Conservation (phyloP, 352 stramenopile genomes). For the Phytopythium kandeliae region DNA sequence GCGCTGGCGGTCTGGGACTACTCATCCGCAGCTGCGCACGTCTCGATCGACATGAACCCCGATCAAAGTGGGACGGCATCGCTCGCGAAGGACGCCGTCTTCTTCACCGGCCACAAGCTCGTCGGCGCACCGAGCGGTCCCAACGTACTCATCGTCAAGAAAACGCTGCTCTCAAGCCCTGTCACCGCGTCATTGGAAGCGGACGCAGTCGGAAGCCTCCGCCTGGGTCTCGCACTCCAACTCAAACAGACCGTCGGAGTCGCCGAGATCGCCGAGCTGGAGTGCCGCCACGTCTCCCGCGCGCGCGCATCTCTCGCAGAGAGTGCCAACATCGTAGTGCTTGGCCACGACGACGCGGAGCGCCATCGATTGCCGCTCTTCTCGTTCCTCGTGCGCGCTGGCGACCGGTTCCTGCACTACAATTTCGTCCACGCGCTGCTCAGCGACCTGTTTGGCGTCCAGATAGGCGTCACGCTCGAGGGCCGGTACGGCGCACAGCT, state of each 20-base stretch:
- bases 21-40: conserved; percentile 91
- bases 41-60: conserved; percentile 97
- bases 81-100: conserved; percentile 91
- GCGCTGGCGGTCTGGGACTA: conserved; percentile 96
- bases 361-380: conserved; percentile 87
- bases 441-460: conserved; percentile 98
- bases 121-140: conserved; percentile 89
- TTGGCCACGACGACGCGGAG: conserved; percentile 57
- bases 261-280: conserved; percentile 40
- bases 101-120: conserved; percentile 97
- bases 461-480: conserved; percentile 19
- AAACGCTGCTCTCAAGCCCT: conserved; percentile 62
- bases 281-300: conserved; percentile 27
- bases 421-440: conserved; percentile 97
- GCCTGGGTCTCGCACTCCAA: neutral
- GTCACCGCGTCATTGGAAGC: conserved; percentile 65
- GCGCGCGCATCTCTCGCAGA: conserved; percentile 30
- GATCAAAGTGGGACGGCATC: conserved; percentile 12
- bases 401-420: conserved; percentile 93
- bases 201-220: conserved; percentile 55
- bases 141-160: conserved; percentile 95
- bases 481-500: conserved; percentile 92
- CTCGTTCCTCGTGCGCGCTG: conserved; percentile 92
- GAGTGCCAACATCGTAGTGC: conserved; percentile 77
- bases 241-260: conserved; percentile 22